phyloP scores from a whole-genome alignment of 140 eudicot species.

The Oenanthe javanica region DNA sequence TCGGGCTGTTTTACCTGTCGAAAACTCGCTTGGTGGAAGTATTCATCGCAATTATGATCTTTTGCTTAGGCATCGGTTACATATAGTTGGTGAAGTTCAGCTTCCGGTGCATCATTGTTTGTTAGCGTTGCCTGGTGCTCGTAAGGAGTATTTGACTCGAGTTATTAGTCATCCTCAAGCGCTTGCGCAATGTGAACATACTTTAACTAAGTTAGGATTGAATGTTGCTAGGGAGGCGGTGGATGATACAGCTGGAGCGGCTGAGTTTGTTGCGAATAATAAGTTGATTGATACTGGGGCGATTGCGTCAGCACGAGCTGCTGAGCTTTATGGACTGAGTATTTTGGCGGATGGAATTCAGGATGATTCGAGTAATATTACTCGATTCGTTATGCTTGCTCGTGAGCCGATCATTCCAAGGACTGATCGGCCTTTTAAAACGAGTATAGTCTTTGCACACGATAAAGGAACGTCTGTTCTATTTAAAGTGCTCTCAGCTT shows the following conservation, averaged over 20 bases:
- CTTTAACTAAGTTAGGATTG: conserved; percentile 32
- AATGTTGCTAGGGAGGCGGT: conserved; percentile 39
- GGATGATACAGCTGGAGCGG: conserved; percentile 49
- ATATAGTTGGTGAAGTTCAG: conserved; percentile 52
- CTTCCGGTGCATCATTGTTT: conserved; percentile 42
- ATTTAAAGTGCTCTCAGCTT: conserved; percentile 45
- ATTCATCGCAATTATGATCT: conserved; percentile 53
- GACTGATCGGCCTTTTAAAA: conserved; percentile 41
- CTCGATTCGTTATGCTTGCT: conserved; percentile 47
- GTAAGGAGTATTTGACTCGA: conserved; percentile 28
- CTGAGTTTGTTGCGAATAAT: conserved; percentile 28
- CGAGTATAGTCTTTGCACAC: conserved; percentile 49
- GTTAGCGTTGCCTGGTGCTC: conserved; percentile 42
- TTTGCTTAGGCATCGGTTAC: conserved; percentile 44
- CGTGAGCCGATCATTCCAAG: conserved; percentile 55
- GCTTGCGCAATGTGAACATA: conserved; percentile 42
- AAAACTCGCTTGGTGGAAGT: conserved; percentile 47
- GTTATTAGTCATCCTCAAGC: conserved; percentile 59
- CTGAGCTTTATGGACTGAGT: conserved; percentile 35
- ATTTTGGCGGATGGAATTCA: conserved; percentile 37
- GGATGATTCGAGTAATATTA: conserved; percentile 40
- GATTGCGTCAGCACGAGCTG: conserved; percentile 46
- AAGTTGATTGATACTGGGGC: conserved; percentile 41
- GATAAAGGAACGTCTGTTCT: conserved; percentile 32
- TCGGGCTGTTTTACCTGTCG: conserved; percentile 42